Evolutionary conservation across 192 early-diverging fungal species (phyloP), one percentile per base, ranked within the genome.

Genomic region (Linnemannia hyalina): DNA sequence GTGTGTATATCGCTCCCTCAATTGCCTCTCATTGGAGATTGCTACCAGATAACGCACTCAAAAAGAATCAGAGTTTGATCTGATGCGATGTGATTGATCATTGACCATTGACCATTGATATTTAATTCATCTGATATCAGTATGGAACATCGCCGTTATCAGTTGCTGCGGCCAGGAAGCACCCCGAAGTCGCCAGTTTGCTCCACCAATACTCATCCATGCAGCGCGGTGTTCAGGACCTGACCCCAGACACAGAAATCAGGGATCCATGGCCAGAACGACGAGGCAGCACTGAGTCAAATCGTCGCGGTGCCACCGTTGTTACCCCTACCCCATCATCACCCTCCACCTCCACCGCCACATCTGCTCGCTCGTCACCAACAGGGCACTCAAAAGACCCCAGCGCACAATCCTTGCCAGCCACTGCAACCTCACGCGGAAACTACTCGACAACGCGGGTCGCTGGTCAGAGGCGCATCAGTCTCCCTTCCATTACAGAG

Each of bases 101-200:
- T 22, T 52, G 49, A 52, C 18, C 18, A 52, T 52, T 52, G 49
- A 52, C 18, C 2, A 16, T 18, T 52, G 5, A 52, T 16, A 52
- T 20, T 18, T 1, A 22, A 18, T 6, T 20, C 20, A 52, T 22
- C 22, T 57, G 36, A 23, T 36, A 46, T 15, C 71, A 86, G 82
- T 92, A 92, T 71, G 92, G 92, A 10, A 90, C 90, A 44, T 88
- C 88, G 23, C 89, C 92, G 3, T 57, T 92, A 23, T 89, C 90
- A 68, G 85, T 92, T 29, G 92, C 92, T 38, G 75, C 84, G 9
- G 90, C 92, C 26, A 91, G 91, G 68, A 88, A 91, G 74, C 90
- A 92, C 68, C 77, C 79, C 38, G 92, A 91, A 46, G 90, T 92
- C 38, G 89, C 84, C 4, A 81, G 72, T 75, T 18, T 81, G 22